A percentile compares a stretch with the other conserved stretches of the same genome.
These are phyloP conservation scores for Solanum etuberosum DNA, from an alignment of 257 asterid species.

Conservation along the genomic window DNA sequence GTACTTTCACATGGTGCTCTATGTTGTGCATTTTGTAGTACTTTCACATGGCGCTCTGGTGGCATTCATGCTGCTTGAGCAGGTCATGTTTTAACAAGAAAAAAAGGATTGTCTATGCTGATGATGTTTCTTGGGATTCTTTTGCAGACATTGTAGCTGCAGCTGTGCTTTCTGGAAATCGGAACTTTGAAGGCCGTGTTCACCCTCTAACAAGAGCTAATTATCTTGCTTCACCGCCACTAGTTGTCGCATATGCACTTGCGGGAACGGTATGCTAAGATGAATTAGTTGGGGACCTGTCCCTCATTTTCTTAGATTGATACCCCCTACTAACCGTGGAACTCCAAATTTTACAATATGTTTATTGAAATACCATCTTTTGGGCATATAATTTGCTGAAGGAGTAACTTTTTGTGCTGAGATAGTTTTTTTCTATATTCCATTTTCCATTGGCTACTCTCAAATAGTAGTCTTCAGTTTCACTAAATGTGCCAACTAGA, in stretches of 20 bases:
- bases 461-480: not conserved
- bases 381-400: not conserved
- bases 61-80: not conserved
- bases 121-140: conserved; percentile 1
- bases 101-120: not conserved
- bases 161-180: conserved; percentile 87
- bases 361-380: not conserved
- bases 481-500: not conserved
- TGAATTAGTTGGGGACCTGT: not conserved
- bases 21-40: not conserved
- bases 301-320: not conserved
- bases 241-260: conserved; percentile 89
- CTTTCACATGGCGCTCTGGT: not conserved
- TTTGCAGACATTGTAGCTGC: conserved; percentile 74
- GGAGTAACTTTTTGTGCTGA: not conserved
- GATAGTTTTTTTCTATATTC: not conserved
- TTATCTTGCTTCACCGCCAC: conserved; percentile 84
- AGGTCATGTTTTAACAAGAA: not conserved
- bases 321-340: not conserved
- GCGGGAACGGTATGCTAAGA: conserved; percentile 71
- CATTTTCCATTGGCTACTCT: not conserved
- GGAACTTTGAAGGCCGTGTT: conserved; percentile 93
- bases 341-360: not conserved
- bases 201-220: conserved; percentile 92
- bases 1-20: not conserved